Conservation (phyloP, 2,329 filamentous ascomycete genomes). For the Fusarium camptoceras region DNA sequence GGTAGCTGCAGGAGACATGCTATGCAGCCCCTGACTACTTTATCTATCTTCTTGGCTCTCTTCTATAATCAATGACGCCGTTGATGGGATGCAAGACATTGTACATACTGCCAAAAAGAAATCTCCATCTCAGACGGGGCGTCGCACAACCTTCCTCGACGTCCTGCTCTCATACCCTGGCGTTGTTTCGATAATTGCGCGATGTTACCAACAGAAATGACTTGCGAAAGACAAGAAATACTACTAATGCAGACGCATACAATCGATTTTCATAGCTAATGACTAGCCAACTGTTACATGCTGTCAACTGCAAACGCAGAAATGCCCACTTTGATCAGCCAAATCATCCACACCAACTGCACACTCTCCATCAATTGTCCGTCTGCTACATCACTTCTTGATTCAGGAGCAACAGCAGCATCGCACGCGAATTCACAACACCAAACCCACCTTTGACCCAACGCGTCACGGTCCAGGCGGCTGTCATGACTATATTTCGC, state of each 20-base stretch:
- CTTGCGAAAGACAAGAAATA: not conserved
- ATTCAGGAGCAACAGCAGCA: slow-evolving; percentile 29
- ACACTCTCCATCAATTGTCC: slow-evolving; percentile 38
- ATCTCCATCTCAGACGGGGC: slow-evolving; percentile 8
- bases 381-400: slow-evolving; percentile 32
- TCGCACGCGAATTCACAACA: slow-evolving; percentile 28
- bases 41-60: slow-evolving; percentile 11
- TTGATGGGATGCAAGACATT: slow-evolving; percentile 13
- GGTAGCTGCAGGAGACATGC: slow-evolving; percentile 9
- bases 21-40: slow-evolving; percentile 18
- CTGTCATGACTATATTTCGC: slow-evolving; percentile 35
- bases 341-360: slow-evolving; percentile 37
- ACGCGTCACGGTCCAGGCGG: slow-evolving; percentile 29
- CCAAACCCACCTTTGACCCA: slow-evolving; percentile 30
- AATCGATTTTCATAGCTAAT: slow-evolving; percentile 8
- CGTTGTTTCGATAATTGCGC: slow-evolving; percentile 9
- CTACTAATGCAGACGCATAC: not conserved
- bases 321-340: slow-evolving; percentile 25
- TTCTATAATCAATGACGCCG: slow-evolving; percentile 5
- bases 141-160: slow-evolving; percentile 14
- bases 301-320: slow-evolving; percentile 19
- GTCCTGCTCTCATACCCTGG: not conserved
- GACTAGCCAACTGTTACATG: slow-evolving; percentile 17
- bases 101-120: slow-evolving; percentile 11
- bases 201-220: slow-evolving; percentile 6